phyloP scores from a whole-genome alignment of 1,139 yeast genomes.

The Lodderomyces oxycetoniae region DNA sequence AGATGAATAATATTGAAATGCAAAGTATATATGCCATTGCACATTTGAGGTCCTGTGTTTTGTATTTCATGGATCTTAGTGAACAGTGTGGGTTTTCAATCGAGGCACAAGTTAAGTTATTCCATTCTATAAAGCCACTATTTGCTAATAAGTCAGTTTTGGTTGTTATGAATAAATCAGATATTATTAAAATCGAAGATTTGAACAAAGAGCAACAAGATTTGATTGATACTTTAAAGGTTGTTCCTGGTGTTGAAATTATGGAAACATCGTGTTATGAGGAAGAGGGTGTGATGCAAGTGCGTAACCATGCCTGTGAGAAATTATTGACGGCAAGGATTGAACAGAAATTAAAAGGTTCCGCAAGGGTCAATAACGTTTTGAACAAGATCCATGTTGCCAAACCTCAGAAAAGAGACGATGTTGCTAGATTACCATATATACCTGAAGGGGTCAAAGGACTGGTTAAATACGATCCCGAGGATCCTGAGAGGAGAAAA shows the following conservation, averaged over 20 bases:
- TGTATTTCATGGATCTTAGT: slow-evolving; percentile 96
- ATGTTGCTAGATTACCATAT: slow-evolving; percentile 66
- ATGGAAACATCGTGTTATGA: slow-evolving; percentile 91
- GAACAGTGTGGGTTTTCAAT: slow-evolving; percentile 99
- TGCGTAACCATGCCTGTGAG: slow-evolving; percentile 96
- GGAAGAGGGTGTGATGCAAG: slow-evolving; percentile 93
- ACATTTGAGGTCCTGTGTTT: slow-evolving; percentile 90
- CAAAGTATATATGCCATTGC: slow-evolving; percentile 98
- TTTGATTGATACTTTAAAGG: slow-evolving; percentile 57
- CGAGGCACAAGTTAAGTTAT: slow-evolving; percentile 94
- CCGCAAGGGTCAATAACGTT: slow-evolving; percentile 83
- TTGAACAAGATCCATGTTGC: slow-evolving; percentile 95
- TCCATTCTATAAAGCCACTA: slow-evolving; percentile 94
- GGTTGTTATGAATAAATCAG: slow-evolving; percentile 94
- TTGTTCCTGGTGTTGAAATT: slow-evolving; percentile 79
- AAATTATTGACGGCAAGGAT: slow-evolving; percentile 91
- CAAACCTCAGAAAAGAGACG: slow-evolving; percentile 84
- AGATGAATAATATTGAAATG: slow-evolving; percentile 99
- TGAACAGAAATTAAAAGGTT: slow-evolving; percentile 93
- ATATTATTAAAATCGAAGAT: slow-evolving; percentile 81
- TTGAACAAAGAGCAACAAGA: slow-evolving; percentile 72
- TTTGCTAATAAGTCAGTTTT: slow-evolving; percentile 95
- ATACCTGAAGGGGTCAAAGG: slow-evolving; percentile 71
- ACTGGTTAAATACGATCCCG: slow-evolving; percentile 63
- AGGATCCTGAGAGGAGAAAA: slow-evolving; percentile 77